Evolutionary conservation across 2,329 filamentous ascomycete species (phyloP).

Genomic region (Colletotrichum incanum): DNA sequence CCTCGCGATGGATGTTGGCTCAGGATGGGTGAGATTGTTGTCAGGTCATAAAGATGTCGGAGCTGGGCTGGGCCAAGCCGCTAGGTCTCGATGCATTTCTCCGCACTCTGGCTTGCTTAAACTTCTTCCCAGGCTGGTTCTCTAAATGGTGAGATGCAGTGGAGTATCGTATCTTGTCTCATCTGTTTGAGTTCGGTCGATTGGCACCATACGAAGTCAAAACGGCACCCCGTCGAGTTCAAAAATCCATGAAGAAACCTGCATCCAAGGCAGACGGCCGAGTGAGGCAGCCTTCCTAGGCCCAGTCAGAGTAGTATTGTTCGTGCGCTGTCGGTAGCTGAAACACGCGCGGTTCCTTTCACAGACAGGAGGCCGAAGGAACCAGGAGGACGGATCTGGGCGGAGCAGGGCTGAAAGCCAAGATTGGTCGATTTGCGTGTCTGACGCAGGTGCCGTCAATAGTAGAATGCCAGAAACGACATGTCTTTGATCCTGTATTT

Average conservation of each 20-base stretch:
- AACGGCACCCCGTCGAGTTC: not conserved
- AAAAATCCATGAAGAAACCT: not conserved
- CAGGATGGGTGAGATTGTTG: not conserved
- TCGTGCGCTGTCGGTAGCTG: not conserved
- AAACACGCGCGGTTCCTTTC: not conserved
- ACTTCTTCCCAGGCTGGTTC: not conserved
- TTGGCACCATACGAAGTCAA: not conserved
- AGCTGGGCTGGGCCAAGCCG: not conserved
- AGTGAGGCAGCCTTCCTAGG: not conserved
- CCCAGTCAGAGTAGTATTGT: not conserved
- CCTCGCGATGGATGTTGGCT: not conserved
- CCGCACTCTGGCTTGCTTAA: not conserved
- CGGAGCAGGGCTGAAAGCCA: conserved; percentile 16
- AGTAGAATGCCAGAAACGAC: not conserved
- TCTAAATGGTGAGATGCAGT: not conserved
- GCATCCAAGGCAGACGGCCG: no score
- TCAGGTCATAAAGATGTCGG: not conserved
- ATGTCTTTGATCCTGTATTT: not conserved
- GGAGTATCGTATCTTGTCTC: not conserved
- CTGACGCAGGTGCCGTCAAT: not conserved
- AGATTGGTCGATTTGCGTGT: not conserved
- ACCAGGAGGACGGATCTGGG: not conserved
- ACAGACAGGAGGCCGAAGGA: not conserved
- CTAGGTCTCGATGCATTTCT: not conserved
- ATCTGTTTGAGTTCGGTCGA: not conserved